These are phyloP conservation scores for Thamnidium elegans DNA, from an alignment of 192 early-diverging fungal species.

Conservation along the genomic window DNA sequence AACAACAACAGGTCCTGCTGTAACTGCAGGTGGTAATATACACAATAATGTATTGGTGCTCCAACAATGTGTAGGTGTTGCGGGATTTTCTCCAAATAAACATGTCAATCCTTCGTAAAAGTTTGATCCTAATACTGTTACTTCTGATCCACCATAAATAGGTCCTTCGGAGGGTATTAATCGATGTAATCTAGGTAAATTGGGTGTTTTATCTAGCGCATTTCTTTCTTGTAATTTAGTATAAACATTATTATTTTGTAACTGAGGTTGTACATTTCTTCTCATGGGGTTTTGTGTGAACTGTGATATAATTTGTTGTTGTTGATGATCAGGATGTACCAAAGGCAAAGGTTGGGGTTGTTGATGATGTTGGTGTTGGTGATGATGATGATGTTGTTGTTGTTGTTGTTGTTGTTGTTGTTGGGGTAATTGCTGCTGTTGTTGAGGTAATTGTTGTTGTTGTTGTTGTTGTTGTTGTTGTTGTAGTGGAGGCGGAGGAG, in stretches of 20 bases:
- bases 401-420: background rate
- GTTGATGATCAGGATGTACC: slow-evolving; percentile 19
- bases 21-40: slow-evolving; percentile 65
- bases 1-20: slow-evolving; percentile 62
- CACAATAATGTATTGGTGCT: slow-evolving; percentile 70
- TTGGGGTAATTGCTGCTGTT: background rate
- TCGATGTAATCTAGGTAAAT: slow-evolving; percentile 38
- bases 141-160: slow-evolving; percentile 69
- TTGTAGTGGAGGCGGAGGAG: slow-evolving; percentile 9
- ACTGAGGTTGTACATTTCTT: background rate
- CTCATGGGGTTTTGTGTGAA: slow-evolving; percentile 12
- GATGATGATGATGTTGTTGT: background rate
- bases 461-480: background rate
- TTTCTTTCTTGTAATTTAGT: slow-evolving; percentile 13
- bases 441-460: background rate
- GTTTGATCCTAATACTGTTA: slow-evolving; percentile 70
- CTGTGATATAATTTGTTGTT: slow-evolving; percentile 13
- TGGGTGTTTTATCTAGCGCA: slow-evolving; percentile 11
- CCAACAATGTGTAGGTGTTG: slow-evolving; percentile 65
- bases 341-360: background rate
- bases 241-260: slow-evolving; percentile 16
- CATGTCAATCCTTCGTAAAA: slow-evolving; percentile 73
- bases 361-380: background rate
- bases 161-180: slow-evolving; percentile 79
- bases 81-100: slow-evolving; percentile 68